Conservation (phyloP, 192 early-diverging fungal species). For the Mortierella hygrophila region DNA sequence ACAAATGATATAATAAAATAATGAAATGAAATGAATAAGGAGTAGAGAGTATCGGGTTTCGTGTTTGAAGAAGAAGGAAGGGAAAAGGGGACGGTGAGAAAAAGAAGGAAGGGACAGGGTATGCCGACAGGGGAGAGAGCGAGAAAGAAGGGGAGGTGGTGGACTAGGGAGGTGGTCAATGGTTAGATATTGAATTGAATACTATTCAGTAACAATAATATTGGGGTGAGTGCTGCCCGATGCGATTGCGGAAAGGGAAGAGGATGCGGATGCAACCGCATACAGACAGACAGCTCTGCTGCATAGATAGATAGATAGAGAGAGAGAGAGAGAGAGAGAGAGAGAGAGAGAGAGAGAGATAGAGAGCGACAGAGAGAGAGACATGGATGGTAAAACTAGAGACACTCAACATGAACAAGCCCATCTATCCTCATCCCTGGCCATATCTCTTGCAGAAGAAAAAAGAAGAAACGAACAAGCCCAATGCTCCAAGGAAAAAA, state of each 20-base stretch:
- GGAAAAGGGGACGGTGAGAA: background rate
- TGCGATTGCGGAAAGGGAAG: background rate
- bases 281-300: background rate
- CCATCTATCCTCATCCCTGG: no score
- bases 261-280: conserved; percentile 5
- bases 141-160: background rate
- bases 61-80: background rate
- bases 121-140: background rate
- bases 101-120: background rate
- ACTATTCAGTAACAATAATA: background rate
- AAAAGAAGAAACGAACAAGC: background rate
- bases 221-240: background rate
- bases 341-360: background rate
- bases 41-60: background rate
- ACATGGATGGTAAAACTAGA: background rate
- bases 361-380: background rate
- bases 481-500: background rate
- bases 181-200: background rate
- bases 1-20: background rate
- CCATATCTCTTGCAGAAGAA: no score
- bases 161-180: background rate
- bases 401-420: no score
- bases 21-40: background rate
- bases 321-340: background rate
- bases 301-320: background rate